Conservation (phyloP, 2,329 filamentous ascomycete species). For the Ophiosphaerella korrae region DNA sequence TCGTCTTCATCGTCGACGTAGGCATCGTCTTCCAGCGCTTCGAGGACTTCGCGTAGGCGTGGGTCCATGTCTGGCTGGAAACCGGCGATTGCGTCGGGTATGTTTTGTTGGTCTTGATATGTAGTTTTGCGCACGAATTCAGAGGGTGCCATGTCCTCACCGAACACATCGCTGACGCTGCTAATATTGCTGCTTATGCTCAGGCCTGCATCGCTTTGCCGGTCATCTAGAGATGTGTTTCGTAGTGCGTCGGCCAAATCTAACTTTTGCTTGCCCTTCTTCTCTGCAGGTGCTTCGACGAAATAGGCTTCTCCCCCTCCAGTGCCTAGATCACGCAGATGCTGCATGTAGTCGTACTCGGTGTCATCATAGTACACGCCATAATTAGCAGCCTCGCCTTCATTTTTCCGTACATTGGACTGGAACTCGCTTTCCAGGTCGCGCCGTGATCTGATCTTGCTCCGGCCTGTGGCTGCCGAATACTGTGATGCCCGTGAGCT, state of each 20-base stretch:
- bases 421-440: slow-evolving; percentile 80
- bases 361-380: slow-evolving; percentile 95
- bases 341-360: slow-evolving; percentile 99
- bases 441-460: slow-evolving; percentile 68
- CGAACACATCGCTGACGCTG: slow-evolving; percentile 62
- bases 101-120: slow-evolving; percentile 90
- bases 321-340: slow-evolving; percentile 80
- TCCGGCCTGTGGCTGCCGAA: slow-evolving; percentile 46
- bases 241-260: slow-evolving; percentile 82
- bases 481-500: slow-evolving; percentile 52
- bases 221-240: slow-evolving; percentile 50
- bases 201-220: slow-evolving; percentile 49
- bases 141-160: slow-evolving; percentile 76
- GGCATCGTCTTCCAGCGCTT: slow-evolving; percentile 92
- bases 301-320: slow-evolving; percentile 76
- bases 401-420: slow-evolving; percentile 76
- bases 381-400: slow-evolving; percentile 93
- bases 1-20: slow-evolving; percentile 88
- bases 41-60: slow-evolving; percentile 83
- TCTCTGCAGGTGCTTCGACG: slow-evolving; percentile 71
- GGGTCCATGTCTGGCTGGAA: slow-evolving; percentile 99
- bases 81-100: slow-evolving; percentile 88
- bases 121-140: slow-evolving; percentile 77
- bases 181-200: slow-evolving; percentile 50
- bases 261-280: slow-evolving; percentile 74